These are phyloP conservation scores for Phytophthora vignae DNA, from an alignment of 352 stramenopile species.

Conservation along the genomic window DNA sequence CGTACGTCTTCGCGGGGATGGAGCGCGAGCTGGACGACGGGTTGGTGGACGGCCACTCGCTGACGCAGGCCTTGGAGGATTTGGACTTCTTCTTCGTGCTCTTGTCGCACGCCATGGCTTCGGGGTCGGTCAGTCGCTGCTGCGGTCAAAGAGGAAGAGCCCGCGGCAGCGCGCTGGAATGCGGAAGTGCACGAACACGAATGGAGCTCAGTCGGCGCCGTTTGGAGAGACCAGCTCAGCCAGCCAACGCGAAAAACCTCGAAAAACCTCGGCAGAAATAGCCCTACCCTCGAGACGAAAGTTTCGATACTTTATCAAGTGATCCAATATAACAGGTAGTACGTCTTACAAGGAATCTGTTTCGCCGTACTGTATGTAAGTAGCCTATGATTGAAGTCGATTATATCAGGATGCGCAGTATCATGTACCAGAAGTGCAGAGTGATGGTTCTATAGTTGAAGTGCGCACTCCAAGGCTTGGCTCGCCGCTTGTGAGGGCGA, in stretches of 20 bases:
- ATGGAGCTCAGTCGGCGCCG: slow-evolving; percentile 35
- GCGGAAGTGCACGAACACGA: slow-evolving; percentile 35
- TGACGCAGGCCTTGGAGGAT: slow-evolving; percentile 49
- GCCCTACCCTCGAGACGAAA: slow-evolving; percentile 10
- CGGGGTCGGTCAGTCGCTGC: slow-evolving; percentile 8
- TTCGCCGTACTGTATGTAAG: too few species aligned
- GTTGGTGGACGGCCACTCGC: slow-evolving; percentile 84
- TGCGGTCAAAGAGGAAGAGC: background rate
- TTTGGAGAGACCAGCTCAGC: slow-evolving; percentile 37
- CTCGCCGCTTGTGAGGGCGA: too few species aligned
- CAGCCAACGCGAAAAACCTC: slow-evolving; percentile 49
- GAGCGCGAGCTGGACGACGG: slow-evolving; percentile 81
- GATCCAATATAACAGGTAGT: background rate
- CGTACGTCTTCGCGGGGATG: slow-evolving; percentile 73
- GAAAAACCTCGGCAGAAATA: slow-evolving; percentile 27
- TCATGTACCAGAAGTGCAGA: slow-evolving; percentile 1
- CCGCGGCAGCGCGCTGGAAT: slow-evolving; percentile 10
- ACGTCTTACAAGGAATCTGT: background rate
- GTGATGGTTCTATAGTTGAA: slow-evolving; percentile 39
- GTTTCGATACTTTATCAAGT: background rate
- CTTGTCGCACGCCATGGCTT: slow-evolving; percentile 57
- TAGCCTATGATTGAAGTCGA: too few species aligned
- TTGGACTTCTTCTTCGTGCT: slow-evolving; percentile 60
- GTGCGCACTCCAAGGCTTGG: background rate
- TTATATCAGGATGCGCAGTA: background rate